Percentiles rank a stretch among this genome's conserved stretches.
Conservation (phyloP, 2,329 filamentous ascomycete genomes). For the Beauveria asiatica region DNA sequence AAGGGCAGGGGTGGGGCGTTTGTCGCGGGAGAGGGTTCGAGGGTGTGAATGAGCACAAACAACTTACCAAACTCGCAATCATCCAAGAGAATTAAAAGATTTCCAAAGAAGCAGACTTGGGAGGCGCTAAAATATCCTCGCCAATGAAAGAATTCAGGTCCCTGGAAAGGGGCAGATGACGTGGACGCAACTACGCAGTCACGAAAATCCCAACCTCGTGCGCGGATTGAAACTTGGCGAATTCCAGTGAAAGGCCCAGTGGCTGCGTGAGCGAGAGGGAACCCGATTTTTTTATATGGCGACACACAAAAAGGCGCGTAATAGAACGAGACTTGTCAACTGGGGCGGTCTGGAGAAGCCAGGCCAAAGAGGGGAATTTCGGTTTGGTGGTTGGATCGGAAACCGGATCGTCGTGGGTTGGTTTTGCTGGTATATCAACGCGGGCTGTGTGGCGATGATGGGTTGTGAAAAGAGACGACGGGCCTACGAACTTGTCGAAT, state of each 20-base stretch:
- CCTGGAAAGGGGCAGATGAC: not conserved
- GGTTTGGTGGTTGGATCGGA: not conserved
- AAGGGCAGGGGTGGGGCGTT: not conserved
- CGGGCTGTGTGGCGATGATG: not conserved
- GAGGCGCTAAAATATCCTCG: not conserved
- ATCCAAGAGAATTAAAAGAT: not conserved
- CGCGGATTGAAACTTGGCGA: conserved; percentile 6
- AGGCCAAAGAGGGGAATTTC: not conserved
- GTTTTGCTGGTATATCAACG: not conserved
- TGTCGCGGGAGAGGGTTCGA: not conserved
- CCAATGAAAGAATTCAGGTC: not conserved
- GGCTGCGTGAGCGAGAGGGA: not conserved
- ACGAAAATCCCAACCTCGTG: conserved; percentile 7
- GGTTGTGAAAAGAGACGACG: not conserved
- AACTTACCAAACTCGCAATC: conserved; percentile 5
- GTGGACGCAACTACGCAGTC: not conserved
- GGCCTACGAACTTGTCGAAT: not conserved
- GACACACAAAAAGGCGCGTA: not conserved
- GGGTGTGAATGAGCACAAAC: not conserved
- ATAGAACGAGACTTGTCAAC: not conserved
- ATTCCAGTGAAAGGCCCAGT: conserved; percentile 9
- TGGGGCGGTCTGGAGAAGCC: not conserved
- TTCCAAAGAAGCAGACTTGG: not conserved
- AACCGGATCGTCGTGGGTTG: not conserved
- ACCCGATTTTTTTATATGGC: conserved; percentile 2